Evolutionary conservation across 345 rosid genomes (phyloP).

Genomic region (rapeseed (Brassica napus)): DNA sequence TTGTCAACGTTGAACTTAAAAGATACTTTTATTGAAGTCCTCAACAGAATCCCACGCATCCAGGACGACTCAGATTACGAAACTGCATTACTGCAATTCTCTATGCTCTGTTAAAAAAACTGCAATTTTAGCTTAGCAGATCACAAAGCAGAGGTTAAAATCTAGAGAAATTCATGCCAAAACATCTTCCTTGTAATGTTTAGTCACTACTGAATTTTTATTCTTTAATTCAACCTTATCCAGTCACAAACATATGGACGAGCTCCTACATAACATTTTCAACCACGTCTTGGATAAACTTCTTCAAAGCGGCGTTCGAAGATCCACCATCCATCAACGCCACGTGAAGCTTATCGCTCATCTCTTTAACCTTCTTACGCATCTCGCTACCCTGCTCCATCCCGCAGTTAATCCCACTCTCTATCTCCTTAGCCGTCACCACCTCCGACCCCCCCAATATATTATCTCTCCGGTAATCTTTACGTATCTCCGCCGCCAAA

Average conservation of each 20-base stretch:
- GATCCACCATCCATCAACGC: constrained; percentile 49
- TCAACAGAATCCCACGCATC: not conserved
- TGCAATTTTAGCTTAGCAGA: no score
- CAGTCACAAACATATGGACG: no score
- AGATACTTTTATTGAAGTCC: no score
- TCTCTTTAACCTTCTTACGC: constrained; percentile 37
- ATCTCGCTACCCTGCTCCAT: constrained; percentile 42
- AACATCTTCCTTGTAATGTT: no score
- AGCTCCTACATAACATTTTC: not conserved
- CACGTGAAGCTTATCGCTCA: constrained; percentile 36
- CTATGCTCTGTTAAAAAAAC: no score
- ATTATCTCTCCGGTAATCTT: constrained; percentile 22
- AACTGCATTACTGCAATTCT: not conserved
- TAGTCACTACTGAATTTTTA: no score
- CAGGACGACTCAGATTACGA: constrained; percentile 41
- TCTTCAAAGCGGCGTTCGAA: constrained; percentile 25
- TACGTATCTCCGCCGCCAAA: constrained; percentile 42
- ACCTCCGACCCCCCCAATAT: not conserved
- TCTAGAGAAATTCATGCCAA: no score
- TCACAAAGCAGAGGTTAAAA: no score
- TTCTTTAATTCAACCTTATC: no score
- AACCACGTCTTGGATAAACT: constrained; percentile 42
- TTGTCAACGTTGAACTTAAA: no score
- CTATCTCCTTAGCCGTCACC: constrained; percentile 43
- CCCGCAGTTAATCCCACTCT: constrained; percentile 40